Base-by-base conservation (phyloP, 2,329 filamentous ascomycete genomes). In the Botrytis squamosa region DNA sequence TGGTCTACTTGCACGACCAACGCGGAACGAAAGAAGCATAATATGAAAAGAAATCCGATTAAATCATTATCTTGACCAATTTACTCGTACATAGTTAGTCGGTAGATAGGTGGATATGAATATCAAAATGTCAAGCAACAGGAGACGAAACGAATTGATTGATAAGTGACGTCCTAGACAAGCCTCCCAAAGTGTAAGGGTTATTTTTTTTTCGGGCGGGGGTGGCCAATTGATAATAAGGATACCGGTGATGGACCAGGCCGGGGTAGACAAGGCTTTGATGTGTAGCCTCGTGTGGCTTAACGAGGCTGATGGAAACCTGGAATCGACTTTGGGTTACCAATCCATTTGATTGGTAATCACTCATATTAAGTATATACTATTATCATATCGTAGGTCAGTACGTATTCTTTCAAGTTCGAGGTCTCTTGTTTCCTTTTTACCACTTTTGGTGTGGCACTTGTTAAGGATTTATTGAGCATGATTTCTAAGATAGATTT, bases 21-120 rank as follows among this genome's bases (percentile, higher is more conserved):
- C 76, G 74, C 78, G 78, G 73, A 76, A 70, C 77, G 80, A 78
- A 71, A 77, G 78, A 70, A 80, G 76, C 80, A 81, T 81, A 70
- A 77, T 76, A 72, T 64, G 46, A 25, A 36, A 38, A 55, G n/a
- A 52, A 46, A 22, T 20, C 46, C 57, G 71, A 57, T 75, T 76
- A 77, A 44, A 77, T 75, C 78, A 80, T 80, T 60, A 60, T 75
- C 73, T 25, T 72, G 55, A 55, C 44, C 29, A 57, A 40, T 38
- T 66, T n/a, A 33, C 33, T 33, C 3, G 33, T 33, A 73, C 44
- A 73, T 69, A 57, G n/a, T 18, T 57, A 0, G n/a, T 29, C 18
- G 52, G 14, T 57, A 29, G 16, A 29, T 18, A 18, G 14, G 52
- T 18, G 8, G 14, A n/a, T 29, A 55, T 36, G 29, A 29, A 69